These are phyloP conservation scores for Clonostachys solani DNA, from an alignment of 2,329 filamentous ascomycete species.

Conservation along the genomic window DNA sequence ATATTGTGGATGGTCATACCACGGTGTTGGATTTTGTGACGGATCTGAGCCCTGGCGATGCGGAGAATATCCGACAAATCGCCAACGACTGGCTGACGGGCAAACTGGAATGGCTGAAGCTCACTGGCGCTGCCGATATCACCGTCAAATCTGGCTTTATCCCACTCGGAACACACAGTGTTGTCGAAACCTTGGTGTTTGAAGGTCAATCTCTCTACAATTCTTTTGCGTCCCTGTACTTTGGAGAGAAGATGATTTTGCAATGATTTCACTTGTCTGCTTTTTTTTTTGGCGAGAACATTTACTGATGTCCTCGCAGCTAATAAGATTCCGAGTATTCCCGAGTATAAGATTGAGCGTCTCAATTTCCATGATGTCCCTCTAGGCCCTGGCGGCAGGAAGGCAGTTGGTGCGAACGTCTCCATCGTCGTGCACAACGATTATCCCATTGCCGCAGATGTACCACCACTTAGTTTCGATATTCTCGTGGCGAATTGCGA, in stretches of 20 bases:
- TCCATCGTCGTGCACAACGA: conserved; percentile 68
- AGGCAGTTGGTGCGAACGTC: conserved; percentile 76
- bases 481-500: conserved; percentile 81
- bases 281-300: conserved; percentile 21
- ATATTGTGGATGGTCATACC: conserved; percentile 71
- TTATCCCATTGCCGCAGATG: conserved; percentile 70
- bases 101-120: conserved; percentile 62
- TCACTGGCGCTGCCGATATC: conserved; percentile 71
- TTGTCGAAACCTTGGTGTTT: conserved; percentile 73
- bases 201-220: conserved; percentile 75
- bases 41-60: conserved; percentile 70
- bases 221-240: conserved; percentile 56
- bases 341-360: conserved; percentile 76
- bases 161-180: conserved; percentile 68
- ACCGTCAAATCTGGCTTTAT: conserved; percentile 76
- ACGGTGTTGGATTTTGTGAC: conserved; percentile 78
- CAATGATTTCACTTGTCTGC: conserved; percentile 1
- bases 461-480: conserved; percentile 80
- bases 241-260: conserved; percentile 42
- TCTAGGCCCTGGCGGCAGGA: conserved; percentile 32
- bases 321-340: conserved; percentile 70
- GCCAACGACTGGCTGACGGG: conserved; percentile 88
- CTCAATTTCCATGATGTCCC: conserved; percentile 75
- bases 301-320: conserved; percentile 40
- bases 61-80: conserved; percentile 72